phyloP scores from a whole-genome alignment of 371 early-diverging fungal species.

The Apophysomyces variabilis region DNA sequence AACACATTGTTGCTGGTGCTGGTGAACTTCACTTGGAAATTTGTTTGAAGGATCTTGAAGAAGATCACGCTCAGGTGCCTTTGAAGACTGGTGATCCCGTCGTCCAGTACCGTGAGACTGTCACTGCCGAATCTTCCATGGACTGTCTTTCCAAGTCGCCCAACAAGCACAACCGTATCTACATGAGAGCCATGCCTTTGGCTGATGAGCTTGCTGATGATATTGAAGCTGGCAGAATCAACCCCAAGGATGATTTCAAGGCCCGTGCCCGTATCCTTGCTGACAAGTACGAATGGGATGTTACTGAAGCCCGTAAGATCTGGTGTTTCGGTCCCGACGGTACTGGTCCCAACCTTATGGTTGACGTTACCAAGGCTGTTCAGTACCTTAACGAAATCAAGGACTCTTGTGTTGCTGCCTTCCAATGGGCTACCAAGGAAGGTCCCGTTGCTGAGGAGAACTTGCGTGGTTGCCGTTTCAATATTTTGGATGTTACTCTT shows the following conservation, averaged over 20 bases:
- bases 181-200: constrained; percentile 96
- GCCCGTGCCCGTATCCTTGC: constrained; percentile 93
- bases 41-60: constrained; percentile 99
- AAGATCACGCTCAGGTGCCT: constrained; percentile 99
- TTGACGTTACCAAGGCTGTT: constrained; percentile 98
- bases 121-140: constrained; percentile 83
- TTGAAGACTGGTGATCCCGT: constrained; percentile 96
- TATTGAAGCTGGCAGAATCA: constrained; percentile 90
- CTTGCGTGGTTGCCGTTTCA: constrained; percentile 98
- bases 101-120: constrained; percentile 98
- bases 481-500: constrained; percentile 97
- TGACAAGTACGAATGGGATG: constrained; percentile 94
- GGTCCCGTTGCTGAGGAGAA: constrained; percentile 96
- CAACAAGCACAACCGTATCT: constrained; percentile 99
- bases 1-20: constrained; percentile 99
- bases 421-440: constrained; percentile 96
- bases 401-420: constrained; percentile 96
- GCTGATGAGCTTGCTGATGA: constrained; percentile 84
- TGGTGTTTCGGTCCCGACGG: constrained; percentile 99
- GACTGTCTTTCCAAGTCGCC: constrained; percentile 97
- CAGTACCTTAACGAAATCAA: constrained; percentile 99
- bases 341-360: constrained; percentile 94
- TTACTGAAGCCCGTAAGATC: constrained; percentile 99
- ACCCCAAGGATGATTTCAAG: constrained; percentile 97
- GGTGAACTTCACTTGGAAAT: constrained; percentile 99